A percentile compares a stretch with the other conserved stretches of the same genome.
phyloP scores from a whole-genome alignment of 768 basidiomycete species.

The Coprinopsis strossmayeri region DNA sequence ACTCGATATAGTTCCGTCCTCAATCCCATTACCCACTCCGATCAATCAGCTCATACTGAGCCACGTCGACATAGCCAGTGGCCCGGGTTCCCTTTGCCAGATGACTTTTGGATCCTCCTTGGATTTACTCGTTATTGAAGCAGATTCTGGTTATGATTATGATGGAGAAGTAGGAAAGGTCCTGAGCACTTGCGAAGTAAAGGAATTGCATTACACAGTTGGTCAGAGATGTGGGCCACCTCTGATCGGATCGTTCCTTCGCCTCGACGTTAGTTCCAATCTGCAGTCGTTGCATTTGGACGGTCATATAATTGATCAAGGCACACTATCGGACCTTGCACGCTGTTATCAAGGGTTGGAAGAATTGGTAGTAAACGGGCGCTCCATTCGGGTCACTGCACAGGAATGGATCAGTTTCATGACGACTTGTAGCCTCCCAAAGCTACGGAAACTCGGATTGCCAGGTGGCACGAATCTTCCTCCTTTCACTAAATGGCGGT shows the following conservation, averaged over 20 bases:
- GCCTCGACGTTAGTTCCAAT: constrained; percentile 19
- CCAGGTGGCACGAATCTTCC: constrained; percentile 34
- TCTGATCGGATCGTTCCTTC: constrained; percentile 29
- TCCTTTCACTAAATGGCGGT: constrained; percentile 33
- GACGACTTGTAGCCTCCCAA: constrained; percentile 25
- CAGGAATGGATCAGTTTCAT: constrained; percentile 39
- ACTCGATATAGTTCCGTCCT: constrained; percentile 32
- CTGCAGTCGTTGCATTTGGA: constrained; percentile 35
- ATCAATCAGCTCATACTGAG: constrained; percentile 36
- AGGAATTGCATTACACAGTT: constrained; percentile 38
- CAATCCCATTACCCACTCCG: constrained; percentile 26
- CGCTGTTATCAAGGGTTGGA: constrained; percentile 31
- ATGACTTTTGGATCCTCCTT: constrained; percentile 32
- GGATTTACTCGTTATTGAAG: constrained; percentile 29
- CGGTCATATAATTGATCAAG: constrained; percentile 33
- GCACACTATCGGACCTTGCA: constrained; percentile 26
- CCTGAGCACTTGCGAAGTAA: constrained; percentile 34
- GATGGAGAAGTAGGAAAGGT: constrained; percentile 35
- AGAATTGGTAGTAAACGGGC: constrained; percentile 34
- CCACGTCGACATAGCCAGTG: constrained; percentile 38
- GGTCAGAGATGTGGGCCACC: no score
- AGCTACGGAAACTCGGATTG: constrained; percentile 27
- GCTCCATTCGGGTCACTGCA: constrained; percentile 28
- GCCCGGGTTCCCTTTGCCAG: constrained; percentile 26
- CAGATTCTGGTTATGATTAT: constrained; percentile 24